phyloP scores from a whole-genome alignment of 2,329 filamentous ascomycete species.

The Penicillium decumbens region DNA sequence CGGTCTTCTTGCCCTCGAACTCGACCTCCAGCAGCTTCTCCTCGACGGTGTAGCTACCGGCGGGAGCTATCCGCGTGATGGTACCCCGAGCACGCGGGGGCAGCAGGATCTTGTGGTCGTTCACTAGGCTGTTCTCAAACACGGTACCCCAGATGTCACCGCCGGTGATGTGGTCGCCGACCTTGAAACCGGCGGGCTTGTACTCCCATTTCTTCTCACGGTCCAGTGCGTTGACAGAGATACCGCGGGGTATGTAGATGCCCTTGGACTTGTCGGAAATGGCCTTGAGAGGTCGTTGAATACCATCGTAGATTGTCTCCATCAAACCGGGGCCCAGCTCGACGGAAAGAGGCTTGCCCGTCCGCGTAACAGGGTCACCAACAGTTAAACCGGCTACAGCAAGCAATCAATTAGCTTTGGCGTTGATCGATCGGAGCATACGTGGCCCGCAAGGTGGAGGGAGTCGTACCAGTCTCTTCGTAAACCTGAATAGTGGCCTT shows the following conservation, averaged over 20 bases:
- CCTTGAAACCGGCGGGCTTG: slow-evolving; percentile 76
- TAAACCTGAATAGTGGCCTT: slow-evolving; percentile 98
- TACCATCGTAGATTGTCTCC: slow-evolving; percentile 99
- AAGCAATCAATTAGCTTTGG: slow-evolving; percentile 10
- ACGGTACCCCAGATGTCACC: slow-evolving; percentile 95
- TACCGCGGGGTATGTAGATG: slow-evolving; percentile 97
- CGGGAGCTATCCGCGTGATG: slow-evolving; percentile 83
- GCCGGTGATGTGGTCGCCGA: slow-evolving; percentile 93
- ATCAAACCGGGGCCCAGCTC: slow-evolving; percentile 95
- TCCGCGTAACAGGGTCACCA: slow-evolving; percentile 84
- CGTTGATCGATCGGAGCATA: slow-evolving; percentile 11
- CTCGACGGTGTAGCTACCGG: slow-evolving; percentile 89
- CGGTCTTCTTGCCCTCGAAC: slow-evolving; percentile 92
- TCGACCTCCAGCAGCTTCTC: slow-evolving; percentile 94
- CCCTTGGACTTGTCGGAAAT: slow-evolving; percentile 74
- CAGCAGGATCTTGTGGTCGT: slow-evolving; percentile 87
- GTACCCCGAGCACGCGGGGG: slow-evolving; percentile 85
- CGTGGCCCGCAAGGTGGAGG: slow-evolving; percentile 4
- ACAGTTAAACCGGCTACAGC: slow-evolving; percentile 76
- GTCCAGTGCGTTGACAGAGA: slow-evolving; percentile 80
- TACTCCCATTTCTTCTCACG: slow-evolving; percentile 95
- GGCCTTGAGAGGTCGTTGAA: slow-evolving; percentile 85
- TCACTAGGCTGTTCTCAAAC: slow-evolving; percentile 91
- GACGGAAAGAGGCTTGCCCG: slow-evolving; percentile 93
- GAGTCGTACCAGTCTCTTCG: slow-evolving; percentile 78